These are phyloP conservation scores for Fusarium sp. DNA, from an alignment of 2,329 filamentous ascomycete species.

Conservation along the genomic window DNA sequence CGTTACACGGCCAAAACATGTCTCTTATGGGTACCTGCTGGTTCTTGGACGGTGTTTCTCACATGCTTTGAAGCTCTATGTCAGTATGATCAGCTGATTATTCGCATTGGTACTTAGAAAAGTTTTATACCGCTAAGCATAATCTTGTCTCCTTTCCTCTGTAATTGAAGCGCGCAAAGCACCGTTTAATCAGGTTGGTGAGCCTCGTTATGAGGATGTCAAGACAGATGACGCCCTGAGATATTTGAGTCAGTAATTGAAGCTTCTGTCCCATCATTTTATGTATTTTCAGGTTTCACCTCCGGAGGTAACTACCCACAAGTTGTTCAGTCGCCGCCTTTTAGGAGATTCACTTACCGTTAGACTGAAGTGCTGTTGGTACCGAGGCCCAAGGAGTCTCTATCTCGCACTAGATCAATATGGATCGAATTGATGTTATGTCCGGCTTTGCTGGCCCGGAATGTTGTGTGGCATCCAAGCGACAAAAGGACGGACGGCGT, in stretches of 20 bases:
- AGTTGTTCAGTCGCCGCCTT: background rate
- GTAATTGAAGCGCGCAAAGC: background rate
- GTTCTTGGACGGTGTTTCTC: background rate
- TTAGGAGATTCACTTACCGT: background rate
- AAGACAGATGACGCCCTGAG: background rate
- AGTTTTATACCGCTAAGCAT: background rate
- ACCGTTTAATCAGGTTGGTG: background rate
- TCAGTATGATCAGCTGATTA: background rate
- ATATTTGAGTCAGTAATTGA: background rate
- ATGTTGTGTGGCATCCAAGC: no score
- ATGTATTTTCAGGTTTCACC: background rate
- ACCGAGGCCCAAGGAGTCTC: background rate
- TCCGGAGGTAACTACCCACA: background rate
- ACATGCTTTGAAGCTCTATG: background rate
- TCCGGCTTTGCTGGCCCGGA: no score
- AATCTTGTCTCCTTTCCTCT: background rate
- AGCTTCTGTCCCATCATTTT: background rate
- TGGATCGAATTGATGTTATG: background rate
- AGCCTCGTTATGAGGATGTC: background rate
- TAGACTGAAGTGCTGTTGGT: background rate
- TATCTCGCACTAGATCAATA: background rate
- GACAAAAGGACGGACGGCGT: fast-evolving
- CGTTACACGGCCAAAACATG: background rate
- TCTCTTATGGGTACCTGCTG: background rate
- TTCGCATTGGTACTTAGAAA: background rate